Evolutionary conservation across 305 asterid species (phyloP).

Genomic region (Fraxinus floribunda): DNA sequence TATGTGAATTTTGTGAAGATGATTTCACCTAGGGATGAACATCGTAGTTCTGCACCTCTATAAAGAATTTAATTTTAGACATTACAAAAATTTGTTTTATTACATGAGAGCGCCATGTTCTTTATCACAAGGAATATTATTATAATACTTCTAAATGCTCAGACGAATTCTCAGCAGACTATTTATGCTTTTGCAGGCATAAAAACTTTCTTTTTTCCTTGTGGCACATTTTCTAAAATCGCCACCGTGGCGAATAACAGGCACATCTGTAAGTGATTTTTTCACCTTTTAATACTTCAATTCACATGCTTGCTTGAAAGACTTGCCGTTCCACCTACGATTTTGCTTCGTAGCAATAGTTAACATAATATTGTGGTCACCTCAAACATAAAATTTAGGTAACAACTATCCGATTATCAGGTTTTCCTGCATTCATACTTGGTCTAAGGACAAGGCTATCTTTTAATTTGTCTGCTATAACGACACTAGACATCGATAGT

Average conservation of each 20-base stretch:
- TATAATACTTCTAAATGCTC: background rate
- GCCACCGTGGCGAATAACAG: slow-evolving; percentile 63
- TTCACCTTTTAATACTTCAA: background rate
- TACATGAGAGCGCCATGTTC: background rate
- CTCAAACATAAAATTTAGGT: background rate
- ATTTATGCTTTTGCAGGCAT: slow-evolving; percentile 53
- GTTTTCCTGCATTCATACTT: background rate
- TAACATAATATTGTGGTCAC: background rate
- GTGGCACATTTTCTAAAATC: slow-evolving; percentile 74
- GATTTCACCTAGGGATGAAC: background rate
- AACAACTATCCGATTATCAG: background rate
- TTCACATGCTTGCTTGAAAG: background rate
- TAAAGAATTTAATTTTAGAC: background rate
- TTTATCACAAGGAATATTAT: background rate
- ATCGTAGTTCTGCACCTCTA: background rate
- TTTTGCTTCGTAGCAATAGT: slow-evolving; percentile 8
- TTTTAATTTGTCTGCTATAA: background rate
- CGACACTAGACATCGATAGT: background rate
- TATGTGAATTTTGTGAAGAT: background rate
- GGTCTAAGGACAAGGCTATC: background rate
- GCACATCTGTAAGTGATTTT: slow-evolving; percentile 65
- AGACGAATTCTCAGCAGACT: slow-evolving; percentile 14
- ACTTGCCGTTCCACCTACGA: background rate
- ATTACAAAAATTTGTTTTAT: background rate
- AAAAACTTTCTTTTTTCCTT: slow-evolving; percentile 67